phyloP scores from a whole-genome alignment of 2,329 filamentous ascomycete species.

The Rosellinia necatrix region DNA sequence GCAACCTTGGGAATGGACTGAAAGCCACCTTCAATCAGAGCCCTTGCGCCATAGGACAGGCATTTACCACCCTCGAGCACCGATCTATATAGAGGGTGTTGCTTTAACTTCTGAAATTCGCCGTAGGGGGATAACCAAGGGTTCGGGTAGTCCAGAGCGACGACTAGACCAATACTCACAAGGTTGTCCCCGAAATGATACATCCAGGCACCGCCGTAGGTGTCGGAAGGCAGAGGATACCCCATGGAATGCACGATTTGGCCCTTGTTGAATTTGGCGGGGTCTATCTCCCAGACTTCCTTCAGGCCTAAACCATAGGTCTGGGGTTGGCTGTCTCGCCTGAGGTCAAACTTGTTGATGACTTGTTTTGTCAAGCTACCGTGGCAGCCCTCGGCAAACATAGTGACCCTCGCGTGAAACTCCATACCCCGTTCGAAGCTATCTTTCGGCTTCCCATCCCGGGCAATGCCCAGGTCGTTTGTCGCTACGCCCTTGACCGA shows the following conservation, averaged over 20 bases:
- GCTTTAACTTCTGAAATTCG: conserved; percentile 98
- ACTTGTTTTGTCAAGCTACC: conserved; percentile 95
- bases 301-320: conserved; percentile 95
- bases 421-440: conserved; percentile 97
- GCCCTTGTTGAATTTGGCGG: conserved; percentile 88
- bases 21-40: conserved; percentile 92
- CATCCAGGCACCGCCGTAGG: conserved; percentile 98
- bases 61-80: conserved; percentile 96
- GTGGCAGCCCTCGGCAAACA: conserved; percentile 95
- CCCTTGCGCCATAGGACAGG: conserved; percentile 92
- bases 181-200: conserved; percentile 99
- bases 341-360: conserved; percentile 89
- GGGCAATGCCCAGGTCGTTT: conserved; percentile 85
- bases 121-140: conserved; percentile 94
- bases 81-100: conserved; percentile 85
- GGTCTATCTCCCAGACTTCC: conserved; percentile 95
- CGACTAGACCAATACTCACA: conserved; percentile 87
- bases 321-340: conserved; percentile 87
- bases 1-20: conserved; percentile 97
- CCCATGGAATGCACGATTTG: conserved; percentile 89
- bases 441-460: conserved; percentile 84
- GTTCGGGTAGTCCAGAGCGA: conserved; percentile 93
- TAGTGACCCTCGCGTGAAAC: conserved; percentile 88
- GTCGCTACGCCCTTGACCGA: conserved; percentile 93
- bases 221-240: conserved; percentile 84